Evolutionary conservation across 1,284 basidiomycete species (phyloP), one percentile per base, ranked within the genome.

Genomic region (Melanopsichium pennsylvanicum): DNA sequence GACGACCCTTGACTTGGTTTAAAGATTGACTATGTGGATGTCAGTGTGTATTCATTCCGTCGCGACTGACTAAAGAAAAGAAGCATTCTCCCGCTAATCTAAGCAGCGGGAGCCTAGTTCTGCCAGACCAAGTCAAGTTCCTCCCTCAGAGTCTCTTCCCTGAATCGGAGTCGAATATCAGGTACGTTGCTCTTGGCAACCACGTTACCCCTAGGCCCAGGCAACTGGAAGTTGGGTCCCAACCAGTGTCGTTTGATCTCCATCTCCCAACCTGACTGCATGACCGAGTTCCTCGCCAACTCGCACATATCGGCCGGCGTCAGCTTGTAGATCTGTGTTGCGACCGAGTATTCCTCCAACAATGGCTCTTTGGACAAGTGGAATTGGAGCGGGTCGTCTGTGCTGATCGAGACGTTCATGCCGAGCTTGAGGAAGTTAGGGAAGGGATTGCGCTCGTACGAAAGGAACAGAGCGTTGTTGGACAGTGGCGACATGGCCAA

Each of bases 191-290:
- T 97, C 72, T 64, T 78, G 45, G 70, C 69, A 47, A 62, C 59
- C 41, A 61, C 60, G 37, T 82, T 82, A 15, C 80, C 80, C 33
- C 58, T 52, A 7, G 79, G 77, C 10, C 80, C 79, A 6, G 75
- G 63, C 22, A 92, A 84, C 81, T 92, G 95, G 90, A 92, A 97
- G 62, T 90, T 84, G 13, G 67, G 50, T 2, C 95, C 80, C 18
- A 77, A 61, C 81, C 96, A 98, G 82, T 97, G 96, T 13, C 93
- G 88, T 84, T 98, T 98, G 76, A 97, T 83, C 82, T 96, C 91
- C 93, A 97, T 97, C 83, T 99, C 96, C 82, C 97, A 99, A 1
- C 96, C 96, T 69, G 91, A 93, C 81, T 98, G 96, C 47, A 93
- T 85, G 29, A 97, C 95, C 2, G 92, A 94, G 83, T 97, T 98